phyloP scores from a whole-genome alignment of 768 basidiomycete genomes.

The Chlorophyllum brunneum region DNA sequence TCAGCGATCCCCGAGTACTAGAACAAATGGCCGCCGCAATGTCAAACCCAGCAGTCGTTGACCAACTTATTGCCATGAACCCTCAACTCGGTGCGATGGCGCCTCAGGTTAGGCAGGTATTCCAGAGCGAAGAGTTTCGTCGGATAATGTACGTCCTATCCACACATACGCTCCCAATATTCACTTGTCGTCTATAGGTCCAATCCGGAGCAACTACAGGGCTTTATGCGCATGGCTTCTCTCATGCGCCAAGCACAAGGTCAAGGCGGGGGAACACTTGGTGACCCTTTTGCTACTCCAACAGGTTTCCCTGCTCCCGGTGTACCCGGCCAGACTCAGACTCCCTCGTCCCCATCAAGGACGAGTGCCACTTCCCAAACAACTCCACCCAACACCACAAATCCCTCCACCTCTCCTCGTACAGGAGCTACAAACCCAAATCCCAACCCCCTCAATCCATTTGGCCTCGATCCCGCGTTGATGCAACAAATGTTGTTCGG shows the following conservation, averaged over 20 bases:
- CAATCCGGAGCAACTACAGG: conserved; percentile 72
- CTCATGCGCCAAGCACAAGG: conserved; percentile 43
- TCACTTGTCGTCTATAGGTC: conserved; percentile 38
- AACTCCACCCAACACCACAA: conserved; percentile 13
- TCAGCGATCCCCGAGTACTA: conserved; percentile 80
- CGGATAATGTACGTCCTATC: conserved; percentile 59
- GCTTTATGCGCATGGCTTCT: conserved; percentile 72
- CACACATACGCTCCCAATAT: not conserved
- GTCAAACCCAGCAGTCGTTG: conserved; percentile 84
- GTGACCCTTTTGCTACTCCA: conserved; percentile 15
- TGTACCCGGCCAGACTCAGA: conserved; percentile 10
- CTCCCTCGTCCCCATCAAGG: conserved; percentile 29
- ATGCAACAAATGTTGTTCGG: conserved; percentile 41
- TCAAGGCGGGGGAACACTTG: not conserved
- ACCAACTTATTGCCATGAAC: conserved; percentile 79
- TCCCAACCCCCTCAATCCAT: conserved; percentile 25
- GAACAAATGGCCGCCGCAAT: conserved; percentile 86
- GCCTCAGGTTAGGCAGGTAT: conserved; percentile 75
- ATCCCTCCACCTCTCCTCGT: conserved; percentile 15
- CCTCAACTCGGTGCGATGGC: conserved; percentile 75
- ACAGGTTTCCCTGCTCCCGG: conserved; percentile 59
- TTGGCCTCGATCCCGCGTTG: conserved; percentile 36
- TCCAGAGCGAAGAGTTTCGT: conserved; percentile 73
- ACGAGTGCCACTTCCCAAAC: conserved; percentile 19
- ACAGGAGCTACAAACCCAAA: conserved; percentile 12